These are phyloP conservation scores for Periconia sp. DNA, from an alignment of 2,329 filamentous ascomycete species.

Conservation along the genomic window DNA sequence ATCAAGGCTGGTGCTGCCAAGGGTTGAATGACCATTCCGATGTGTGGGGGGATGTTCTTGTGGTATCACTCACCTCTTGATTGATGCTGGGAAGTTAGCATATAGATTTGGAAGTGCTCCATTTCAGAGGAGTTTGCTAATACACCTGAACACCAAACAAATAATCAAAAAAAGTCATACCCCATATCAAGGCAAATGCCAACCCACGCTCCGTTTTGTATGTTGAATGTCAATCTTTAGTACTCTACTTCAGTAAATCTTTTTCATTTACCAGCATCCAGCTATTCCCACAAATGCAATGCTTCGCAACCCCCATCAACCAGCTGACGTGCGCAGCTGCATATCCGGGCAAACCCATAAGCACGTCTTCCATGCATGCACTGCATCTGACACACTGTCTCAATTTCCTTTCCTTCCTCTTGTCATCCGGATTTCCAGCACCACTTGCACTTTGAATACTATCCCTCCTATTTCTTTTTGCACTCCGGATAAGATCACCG, in stretches of 20 bases:
- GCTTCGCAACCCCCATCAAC: conserved; percentile 42
- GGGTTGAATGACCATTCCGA: conserved; percentile 21
- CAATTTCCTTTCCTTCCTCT: conserved; percentile 28
- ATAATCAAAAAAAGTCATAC: no score
- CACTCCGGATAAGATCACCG: neutral
- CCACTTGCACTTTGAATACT: conserved; percentile 17
- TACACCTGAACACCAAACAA: no score
- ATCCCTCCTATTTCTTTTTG: conserved; percentile 21
- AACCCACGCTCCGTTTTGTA: neutral
- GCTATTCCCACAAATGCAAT: conserved; percentile 41
- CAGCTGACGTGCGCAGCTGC: conserved; percentile 32
- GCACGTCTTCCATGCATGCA: conserved; percentile 50
- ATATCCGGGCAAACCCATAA: conserved; percentile 33
- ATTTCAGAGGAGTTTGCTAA: neutral
- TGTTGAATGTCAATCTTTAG: neutral
- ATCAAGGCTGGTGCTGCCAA: conserved; percentile 90
- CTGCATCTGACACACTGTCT: conserved; percentile 50
- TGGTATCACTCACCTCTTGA: neutral
- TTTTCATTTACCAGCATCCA: conserved; percentile 39
- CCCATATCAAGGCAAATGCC: neutral
- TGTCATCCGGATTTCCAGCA: conserved; percentile 6
- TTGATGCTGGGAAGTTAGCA: neutral
- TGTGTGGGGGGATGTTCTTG: neutral
- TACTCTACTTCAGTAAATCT: conserved; percentile 9
- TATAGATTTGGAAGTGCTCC: conserved; percentile 1